Conservation (phyloP, 2,329 filamentous ascomycete genomes). For the Eurotiales sp. region DNA sequence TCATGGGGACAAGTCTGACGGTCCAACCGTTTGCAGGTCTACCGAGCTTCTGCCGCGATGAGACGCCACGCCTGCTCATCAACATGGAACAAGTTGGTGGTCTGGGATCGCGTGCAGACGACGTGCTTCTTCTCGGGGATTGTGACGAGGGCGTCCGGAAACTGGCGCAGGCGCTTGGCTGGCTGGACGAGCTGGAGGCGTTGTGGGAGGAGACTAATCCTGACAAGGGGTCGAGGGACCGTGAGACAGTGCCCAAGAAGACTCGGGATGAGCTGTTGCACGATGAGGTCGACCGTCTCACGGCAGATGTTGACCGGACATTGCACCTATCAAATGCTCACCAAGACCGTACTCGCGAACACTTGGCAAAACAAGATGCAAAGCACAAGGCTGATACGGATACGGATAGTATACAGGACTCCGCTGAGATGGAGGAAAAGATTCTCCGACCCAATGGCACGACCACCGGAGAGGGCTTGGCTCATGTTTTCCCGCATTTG, state of each 20-base stretch:
- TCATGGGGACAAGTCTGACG: constrained; percentile 82
- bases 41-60: constrained; percentile 59
- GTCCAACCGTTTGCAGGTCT: constrained; percentile 88
- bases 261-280: constrained; percentile 55
- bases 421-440: background rate
- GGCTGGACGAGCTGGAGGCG: constrained; percentile 75
- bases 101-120: constrained; percentile 72
- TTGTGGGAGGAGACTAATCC: constrained; percentile 69
- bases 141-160: constrained; percentile 78
- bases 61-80: constrained; percentile 74
- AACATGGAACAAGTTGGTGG: constrained; percentile 81
- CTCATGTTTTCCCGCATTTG: constrained; percentile 37
- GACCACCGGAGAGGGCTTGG: constrained; percentile 20
- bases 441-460: constrained; percentile 3
- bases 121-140: constrained; percentile 77
- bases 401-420: background rate
- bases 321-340: constrained; percentile 48
- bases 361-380: constrained; percentile 10
- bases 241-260: constrained; percentile 33
- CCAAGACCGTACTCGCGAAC: constrained; percentile 35
- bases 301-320: constrained; percentile 55
- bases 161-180: constrained; percentile 76
- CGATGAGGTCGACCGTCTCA: constrained; percentile 57
- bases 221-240: constrained; percentile 51
- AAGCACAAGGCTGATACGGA: background rate